Evolutionary conservation across 441 rosid genomes (phyloP), one percentile per base, ranked within the genome.

Genomic region (Viola pubescens): DNA sequence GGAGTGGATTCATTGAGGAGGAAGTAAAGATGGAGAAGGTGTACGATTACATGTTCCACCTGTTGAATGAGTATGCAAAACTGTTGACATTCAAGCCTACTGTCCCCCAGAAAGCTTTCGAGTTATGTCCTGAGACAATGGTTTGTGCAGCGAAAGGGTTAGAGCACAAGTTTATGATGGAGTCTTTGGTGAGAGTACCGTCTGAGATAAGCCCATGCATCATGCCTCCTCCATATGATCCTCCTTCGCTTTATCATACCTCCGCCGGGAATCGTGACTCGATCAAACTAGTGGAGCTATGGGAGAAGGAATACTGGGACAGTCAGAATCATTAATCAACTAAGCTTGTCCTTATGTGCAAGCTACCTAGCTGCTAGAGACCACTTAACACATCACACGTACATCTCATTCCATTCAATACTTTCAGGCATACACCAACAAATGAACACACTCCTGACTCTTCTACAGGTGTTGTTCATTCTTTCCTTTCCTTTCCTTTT

Each of bases 1-100:
- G 85, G 0, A 86, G 92, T 51, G 56, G 59, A 38, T 88, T 84
- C 72, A 65, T 88, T 2, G 76, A 72, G 63, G 75, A 81, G 64
- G 83, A 82, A 12, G 16, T 91, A 77, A 85, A 85, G 76, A 77
- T 86, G 77, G 90, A 86, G 8, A 64, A 73, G 3, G 86, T 88
- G 11, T 91, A 91, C 40, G 91, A 91, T 53, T 91, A 88, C 82
- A 88, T 91, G 98, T 80, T 79, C 59, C 98, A 91, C 73, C 81
- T 88, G 45, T 65, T 88, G 61, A 81, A 68, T 1, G 85, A 77
- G 58, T 91, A 89, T 63, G 76, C 89, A 0, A 88, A 81, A 75
- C 87, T 91, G 7, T 74, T 91, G 70, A 78, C 51, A 53, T 88
- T 75, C 66, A 82, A 82, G 74, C 91, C 95, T 0, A 68, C 58